phyloP scores from a whole-genome alignment of 208 protist genomes.

The Strigomonas galati region DNA sequence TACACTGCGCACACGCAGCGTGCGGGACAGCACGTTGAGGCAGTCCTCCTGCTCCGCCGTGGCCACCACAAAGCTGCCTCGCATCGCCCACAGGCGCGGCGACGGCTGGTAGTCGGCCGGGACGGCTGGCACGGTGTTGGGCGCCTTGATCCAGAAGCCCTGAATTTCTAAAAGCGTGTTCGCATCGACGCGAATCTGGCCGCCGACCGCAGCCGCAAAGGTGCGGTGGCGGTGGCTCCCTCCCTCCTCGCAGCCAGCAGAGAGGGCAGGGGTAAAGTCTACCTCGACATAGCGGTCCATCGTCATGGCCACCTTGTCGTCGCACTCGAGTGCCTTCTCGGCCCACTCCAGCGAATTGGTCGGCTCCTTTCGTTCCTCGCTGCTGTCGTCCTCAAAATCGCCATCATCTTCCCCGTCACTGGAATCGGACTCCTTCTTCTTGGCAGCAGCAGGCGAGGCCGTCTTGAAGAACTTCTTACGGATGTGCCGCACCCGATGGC shows the following conservation, averaged over 20 bases:
- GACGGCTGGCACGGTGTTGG: constrained; percentile 17
- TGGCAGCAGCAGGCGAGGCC: no score
- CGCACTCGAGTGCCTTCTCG: constrained; percentile 17
- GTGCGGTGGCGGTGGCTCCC: constrained; percentile 32
- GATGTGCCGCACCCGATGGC: constrained; percentile 5
- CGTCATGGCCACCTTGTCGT: constrained; percentile 36
- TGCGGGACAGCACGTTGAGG: background rate
- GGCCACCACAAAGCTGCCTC: constrained; percentile 41
- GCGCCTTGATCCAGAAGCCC: constrained; percentile 63
- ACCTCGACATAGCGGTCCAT: constrained; percentile 66
- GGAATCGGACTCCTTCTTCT: background rate
- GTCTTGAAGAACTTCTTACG: background rate
- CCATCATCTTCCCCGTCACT: background rate
- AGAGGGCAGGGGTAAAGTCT: constrained; percentile 48
- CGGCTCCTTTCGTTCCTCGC: background rate
- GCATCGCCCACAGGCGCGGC: constrained; percentile 60
- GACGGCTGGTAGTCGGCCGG: constrained; percentile 35
- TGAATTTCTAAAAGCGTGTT: constrained; percentile 34
- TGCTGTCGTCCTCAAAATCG: background rate
- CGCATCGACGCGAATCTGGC: constrained; percentile 39
- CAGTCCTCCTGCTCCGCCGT: constrained; percentile 6
- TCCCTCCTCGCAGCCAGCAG: constrained; percentile 27
- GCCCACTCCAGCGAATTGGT: constrained; percentile 13
- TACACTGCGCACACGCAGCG: constrained; percentile 16
- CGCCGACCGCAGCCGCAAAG: constrained; percentile 37